phyloP scores from a whole-genome alignment of 768 basidiomycete species.

The Austroboletus festivus region DNA sequence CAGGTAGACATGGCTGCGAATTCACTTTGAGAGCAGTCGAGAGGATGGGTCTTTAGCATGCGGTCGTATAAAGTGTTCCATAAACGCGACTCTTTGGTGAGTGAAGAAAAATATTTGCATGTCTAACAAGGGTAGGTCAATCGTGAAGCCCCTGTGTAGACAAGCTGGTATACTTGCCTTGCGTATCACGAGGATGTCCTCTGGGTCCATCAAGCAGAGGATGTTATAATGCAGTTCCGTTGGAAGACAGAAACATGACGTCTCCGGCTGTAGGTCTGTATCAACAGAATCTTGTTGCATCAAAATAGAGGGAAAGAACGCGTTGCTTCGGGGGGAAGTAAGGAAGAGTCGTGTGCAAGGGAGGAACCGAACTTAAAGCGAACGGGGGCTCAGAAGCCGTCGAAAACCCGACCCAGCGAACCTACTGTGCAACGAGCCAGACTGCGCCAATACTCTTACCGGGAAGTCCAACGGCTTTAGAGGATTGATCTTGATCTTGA shows the following conservation, averaged over 20 bases:
- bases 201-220: constrained; percentile 2
- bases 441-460: too few species aligned
- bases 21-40: constrained; percentile 6
- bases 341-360: too few species aligned
- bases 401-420: too few species aligned
- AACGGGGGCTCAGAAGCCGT: too few species aligned
- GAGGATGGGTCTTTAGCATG: constrained; percentile 1
- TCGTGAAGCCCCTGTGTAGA: too few species aligned
- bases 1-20: not conserved
- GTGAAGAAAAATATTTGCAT: constrained; percentile 4
- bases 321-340: too few species aligned
- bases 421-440: too few species aligned
- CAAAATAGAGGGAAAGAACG: too few species aligned
- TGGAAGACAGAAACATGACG: not conserved
- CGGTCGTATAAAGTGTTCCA: constrained; percentile 2
- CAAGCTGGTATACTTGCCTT: constrained; percentile 1
- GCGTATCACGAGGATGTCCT: constrained; percentile 7
- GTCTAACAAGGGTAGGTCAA: constrained; percentile 6
- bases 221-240: constrained; percentile 6
- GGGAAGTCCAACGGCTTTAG: too few species aligned
- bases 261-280: too few species aligned
- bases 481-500: too few species aligned
- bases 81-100: constrained; percentile 1
- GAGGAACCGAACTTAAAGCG: too few species aligned
- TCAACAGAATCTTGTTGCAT: not conserved